These are phyloP conservation scores for Solanum sparsipilum DNA, from an alignment of 257 asterid genomes.

Conservation along the genomic window DNA sequence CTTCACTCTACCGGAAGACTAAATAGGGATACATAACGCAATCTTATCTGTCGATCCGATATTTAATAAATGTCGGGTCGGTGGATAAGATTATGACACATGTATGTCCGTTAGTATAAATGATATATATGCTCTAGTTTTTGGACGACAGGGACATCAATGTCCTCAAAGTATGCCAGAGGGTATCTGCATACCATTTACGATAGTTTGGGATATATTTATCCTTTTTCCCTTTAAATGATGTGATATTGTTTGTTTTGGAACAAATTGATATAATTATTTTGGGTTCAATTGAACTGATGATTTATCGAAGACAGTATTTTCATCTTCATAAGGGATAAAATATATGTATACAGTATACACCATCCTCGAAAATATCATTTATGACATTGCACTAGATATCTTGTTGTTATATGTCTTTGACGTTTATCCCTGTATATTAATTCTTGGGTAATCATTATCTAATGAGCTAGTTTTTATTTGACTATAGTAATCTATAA, in stretches of 20 bases:
- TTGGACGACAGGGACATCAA: too few species aligned
- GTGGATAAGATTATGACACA: too few species aligned
- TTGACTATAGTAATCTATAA: neutral
- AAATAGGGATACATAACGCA: too few species aligned
- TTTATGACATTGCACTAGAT: neutral
- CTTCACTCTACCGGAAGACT: too few species aligned
- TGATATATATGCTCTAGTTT: too few species aligned
- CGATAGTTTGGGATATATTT: too few species aligned
- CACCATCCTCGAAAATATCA: neutral
- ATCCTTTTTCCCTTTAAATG: too few species aligned
- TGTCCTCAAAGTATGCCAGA: too few species aligned
- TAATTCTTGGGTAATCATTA: neutral
- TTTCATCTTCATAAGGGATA: neutral
- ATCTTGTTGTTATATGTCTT: neutral
- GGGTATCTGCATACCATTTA: too few species aligned
- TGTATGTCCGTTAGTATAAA: too few species aligned
- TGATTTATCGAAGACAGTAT: rapidly evolving
- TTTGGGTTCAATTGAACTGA: neutral
- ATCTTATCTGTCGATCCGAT: too few species aligned
- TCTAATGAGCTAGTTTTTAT: neutral
- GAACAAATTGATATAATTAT: neutral
- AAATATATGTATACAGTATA: neutral
- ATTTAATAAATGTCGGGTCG: too few species aligned
- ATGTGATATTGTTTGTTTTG: neutral
- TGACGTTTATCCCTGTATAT: neutral